phyloP scores from a whole-genome alignment of 345 rosid genomes.

The Laguncularia racemosa region DNA sequence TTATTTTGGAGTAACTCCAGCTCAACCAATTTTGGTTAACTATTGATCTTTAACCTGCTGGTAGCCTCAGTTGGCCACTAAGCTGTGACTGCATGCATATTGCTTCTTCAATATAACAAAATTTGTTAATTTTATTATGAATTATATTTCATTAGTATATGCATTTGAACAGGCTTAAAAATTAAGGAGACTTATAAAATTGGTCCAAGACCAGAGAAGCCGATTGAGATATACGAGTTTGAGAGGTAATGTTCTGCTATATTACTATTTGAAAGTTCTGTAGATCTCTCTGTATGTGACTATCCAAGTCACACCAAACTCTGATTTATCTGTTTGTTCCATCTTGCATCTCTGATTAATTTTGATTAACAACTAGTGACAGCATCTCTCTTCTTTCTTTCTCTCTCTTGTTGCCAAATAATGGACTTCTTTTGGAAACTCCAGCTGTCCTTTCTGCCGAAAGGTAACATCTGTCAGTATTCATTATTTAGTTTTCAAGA shows the following conservation, averaged over 20 bases:
- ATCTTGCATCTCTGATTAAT: not conserved
- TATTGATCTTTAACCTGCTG: not conserved
- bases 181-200: slow-evolving; percentile 70
- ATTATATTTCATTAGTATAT: not conserved
- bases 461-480: slow-evolving; percentile 45
- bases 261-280: not conserved
- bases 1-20: slow-evolving; percentile 1
- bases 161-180: slow-evolving; percentile 40
- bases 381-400: not conserved
- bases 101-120: not conserved
- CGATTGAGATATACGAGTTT: slow-evolving; percentile 88
- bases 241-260: slow-evolving; percentile 50
- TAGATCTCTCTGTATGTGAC: not conserved
- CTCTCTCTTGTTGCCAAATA: slow-evolving; percentile 5
- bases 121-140: not conserved
- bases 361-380: slow-evolving; percentile 1
- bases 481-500: not conserved
- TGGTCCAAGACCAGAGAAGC: slow-evolving; percentile 91
- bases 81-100: not conserved
- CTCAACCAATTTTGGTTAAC: not conserved
- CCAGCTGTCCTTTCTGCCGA: slow-evolving; percentile 94
- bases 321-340: not conserved
- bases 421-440: slow-evolving; percentile 20
- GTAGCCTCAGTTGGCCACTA: not conserved
- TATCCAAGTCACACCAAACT: not conserved